Base-by-base conservation (phyloP, 1,284 basidiomycete genomes). In the Ustilago curta region DNA sequence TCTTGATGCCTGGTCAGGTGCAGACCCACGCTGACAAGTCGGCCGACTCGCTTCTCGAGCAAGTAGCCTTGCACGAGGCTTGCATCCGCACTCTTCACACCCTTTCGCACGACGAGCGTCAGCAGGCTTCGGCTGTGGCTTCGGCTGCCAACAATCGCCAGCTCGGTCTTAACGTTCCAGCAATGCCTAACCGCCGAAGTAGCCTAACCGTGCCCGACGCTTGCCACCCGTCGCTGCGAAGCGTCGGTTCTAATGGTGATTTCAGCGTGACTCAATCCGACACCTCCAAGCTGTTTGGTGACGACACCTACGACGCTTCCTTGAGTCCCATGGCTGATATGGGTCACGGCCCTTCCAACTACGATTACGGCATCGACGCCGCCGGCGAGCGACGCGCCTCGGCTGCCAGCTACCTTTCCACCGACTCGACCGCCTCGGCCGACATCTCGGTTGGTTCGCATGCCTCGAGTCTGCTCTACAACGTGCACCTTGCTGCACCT, bases 41-140 rank as follows among this genome's bases (percentile, higher is more conserved):
- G 32, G 52, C 62, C 31, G 67, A 70, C 21, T 66, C 62, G 58
- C 56, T 74, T 1, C 45, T 74, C 4, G 67, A 74, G 39, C 71
- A 74, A 32, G 71, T 74, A 11, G 63, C 50, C n/a, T 49, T 74
- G 62, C 71, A 69, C 52, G 71, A 74, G 39, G 62, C 66, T 8
- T 74, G 71, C 49, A 32, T 70, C 25, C 29, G 43, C 12, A 58
- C 61, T 16, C 54, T 74, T 12, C 43, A 25, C 29, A 57, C 50
- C 0, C 57, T 74, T 2, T 54, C 53, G 21, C 53, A 57, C 19
- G 70, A 65, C 9, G 54, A 65, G 54, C 48, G 53, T 8, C 51
- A 69, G 4, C 58, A 59, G 23, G 70, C 70, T 12, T 31, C 62
- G 4, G 40, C 60, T n/a, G 19, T 49, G 18, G 59, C 63, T 37